Conservation (phyloP, 306 rosid genomes). For the Ormosia emarginata region DNA sequence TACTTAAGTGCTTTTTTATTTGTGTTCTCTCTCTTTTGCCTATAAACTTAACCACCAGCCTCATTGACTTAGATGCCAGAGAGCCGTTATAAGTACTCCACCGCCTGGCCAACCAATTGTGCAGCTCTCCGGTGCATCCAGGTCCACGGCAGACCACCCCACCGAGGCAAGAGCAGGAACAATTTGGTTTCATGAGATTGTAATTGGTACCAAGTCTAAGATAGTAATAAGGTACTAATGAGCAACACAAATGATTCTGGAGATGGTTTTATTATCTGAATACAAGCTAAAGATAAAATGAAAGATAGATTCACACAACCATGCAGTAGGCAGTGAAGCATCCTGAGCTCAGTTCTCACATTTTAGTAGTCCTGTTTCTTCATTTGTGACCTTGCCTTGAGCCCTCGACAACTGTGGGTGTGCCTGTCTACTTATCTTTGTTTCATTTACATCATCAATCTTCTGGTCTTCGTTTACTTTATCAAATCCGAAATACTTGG, state of each 20-base stretch:
- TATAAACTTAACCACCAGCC: neutral
- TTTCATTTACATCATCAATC: constrained; percentile 22
- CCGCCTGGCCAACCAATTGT: too few relatives aligned
- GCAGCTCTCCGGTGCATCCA: too few relatives aligned
- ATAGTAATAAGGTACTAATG: neutral
- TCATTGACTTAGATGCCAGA: neutral
- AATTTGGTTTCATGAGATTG: neutral
- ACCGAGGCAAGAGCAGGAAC: neutral
- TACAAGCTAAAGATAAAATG: neutral
- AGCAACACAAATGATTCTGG: neutral
- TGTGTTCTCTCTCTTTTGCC: neutral
- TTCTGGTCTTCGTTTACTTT: constrained; percentile 31
- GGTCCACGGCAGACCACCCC: too few relatives aligned
- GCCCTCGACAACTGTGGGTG: neutral
- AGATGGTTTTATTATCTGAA: neutral
- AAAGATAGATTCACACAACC: neutral
- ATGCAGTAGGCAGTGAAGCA: neutral
- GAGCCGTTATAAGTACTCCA: neutral
- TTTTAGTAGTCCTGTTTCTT: constrained; percentile 1
- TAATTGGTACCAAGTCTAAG: neutral
- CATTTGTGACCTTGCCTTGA: neutral
- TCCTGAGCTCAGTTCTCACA: neutral
- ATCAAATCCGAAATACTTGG: constrained; percentile 34
- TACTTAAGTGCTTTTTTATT: neutral
- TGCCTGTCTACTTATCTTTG: neutral